A percentile compares a stretch with the other conserved stretches of the same genome.
These are phyloP conservation scores for Hyphopichia khmerensis DNA, from an alignment of 1,139 yeast genomes.

Conservation along the genomic window DNA sequence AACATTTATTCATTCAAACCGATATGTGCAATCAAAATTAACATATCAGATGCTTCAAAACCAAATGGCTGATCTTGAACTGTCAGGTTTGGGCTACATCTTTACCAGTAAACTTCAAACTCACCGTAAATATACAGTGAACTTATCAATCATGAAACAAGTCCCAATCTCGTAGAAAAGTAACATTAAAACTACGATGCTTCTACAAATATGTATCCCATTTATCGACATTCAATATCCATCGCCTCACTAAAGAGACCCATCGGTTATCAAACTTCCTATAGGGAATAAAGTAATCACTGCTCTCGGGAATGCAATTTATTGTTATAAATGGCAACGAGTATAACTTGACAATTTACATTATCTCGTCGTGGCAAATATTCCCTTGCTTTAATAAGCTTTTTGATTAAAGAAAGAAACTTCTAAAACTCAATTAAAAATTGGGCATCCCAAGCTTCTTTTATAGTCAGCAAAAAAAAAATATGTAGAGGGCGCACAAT, in stretches of 20 bases:
- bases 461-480: conserved; percentile 1
- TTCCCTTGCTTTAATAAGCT: conserved; percentile 52
- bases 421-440: neutral
- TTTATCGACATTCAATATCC: conserved; percentile 61
- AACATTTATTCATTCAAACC: too few species aligned
- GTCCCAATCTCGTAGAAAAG: too few species aligned
- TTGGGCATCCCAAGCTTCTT: neutral
- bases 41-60: too few species aligned
- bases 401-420: conserved; percentile 52
- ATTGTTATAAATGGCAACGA: conserved; percentile 59
- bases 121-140: too few species aligned
- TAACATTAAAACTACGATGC: too few species aligned
- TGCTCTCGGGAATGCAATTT: conserved; percentile 49
- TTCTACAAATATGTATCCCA: conserved; percentile 55
- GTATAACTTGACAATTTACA: conserved; percentile 59
- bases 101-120: too few species aligned
- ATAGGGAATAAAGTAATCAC: conserved; percentile 34
- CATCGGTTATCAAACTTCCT: conserved; percentile 60
- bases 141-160: too few species aligned
- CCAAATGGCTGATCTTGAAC: too few species aligned
- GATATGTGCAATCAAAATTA: too few species aligned
- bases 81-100: too few species aligned
- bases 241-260: conserved; percentile 30
- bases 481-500: too few species aligned
- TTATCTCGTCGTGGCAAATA: conserved; percentile 71